Base-by-base conservation (phyloP, 1,284 basidiomycete species). In the Ustilago trichophora region DNA sequence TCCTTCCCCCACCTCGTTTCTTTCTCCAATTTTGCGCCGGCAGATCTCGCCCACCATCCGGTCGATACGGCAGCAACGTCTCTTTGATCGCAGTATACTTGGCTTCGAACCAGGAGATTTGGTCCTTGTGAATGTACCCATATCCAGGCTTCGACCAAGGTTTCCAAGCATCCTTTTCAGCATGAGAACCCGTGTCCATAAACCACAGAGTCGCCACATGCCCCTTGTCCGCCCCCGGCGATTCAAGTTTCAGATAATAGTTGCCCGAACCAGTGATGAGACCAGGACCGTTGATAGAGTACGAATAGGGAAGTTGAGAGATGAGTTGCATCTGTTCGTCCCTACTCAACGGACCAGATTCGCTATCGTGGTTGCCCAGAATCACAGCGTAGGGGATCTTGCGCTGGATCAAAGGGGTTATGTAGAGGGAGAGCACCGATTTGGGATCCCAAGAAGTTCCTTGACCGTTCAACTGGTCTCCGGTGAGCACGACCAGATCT, bases 131-230 rank as follows among this genome's bases (percentile, higher is more conserved):
- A 4, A 80, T 38, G 37, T 59, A 80, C 16, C 72, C 78, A 40
- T 80, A 80, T 6, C 67, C 63, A 1, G 60, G 48, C 31, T 45
- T 60, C n/a, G 48, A 32, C 67, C 64, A 71, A 11, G 70, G 72
- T 22, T 59, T 64, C 71, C 59, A 59, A n/a, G 24, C 19, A 12
- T 65, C 50, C 41, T 53, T 62, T 11, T 56, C 54, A 3, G 70
- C 66, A 15, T 62, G 16, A 0, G 88, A 84, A 16, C 92, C 91
- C 1, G 93, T 93, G 82, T 98, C 94, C 60, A 98, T 83, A 85
- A 97, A 92, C 83, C 97, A 98, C 4, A 98, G 82, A 0, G 91
- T 93, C 56, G 95, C 85, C 9, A 96, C 84, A 66, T 93, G 91
- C 1, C 88, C 92, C 78, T 87, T 89, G n/a, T 58, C 49, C 34